Percentiles rank a stretch among this genome's conserved stretches.
Conservation (phyloP, 2,329 filamentous ascomycete genomes). For the Talaromyces marneffei region DNA sequence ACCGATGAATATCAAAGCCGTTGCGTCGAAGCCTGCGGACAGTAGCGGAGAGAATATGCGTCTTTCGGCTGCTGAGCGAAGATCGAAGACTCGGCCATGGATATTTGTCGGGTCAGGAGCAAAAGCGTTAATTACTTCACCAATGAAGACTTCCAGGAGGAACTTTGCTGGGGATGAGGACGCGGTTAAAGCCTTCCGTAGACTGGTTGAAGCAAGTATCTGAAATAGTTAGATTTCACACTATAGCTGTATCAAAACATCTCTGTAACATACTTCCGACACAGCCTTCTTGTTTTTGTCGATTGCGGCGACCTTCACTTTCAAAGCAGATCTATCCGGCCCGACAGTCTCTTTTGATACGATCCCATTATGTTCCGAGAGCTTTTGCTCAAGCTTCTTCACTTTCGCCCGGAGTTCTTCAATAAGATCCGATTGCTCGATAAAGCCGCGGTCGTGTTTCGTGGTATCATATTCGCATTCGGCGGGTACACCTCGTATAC, state of each 20-base stretch:
- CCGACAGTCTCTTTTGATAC: background rate
- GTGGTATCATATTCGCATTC: constrained; percentile 29
- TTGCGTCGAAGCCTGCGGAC: constrained; percentile 22
- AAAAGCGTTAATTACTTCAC: constrained; percentile 22
- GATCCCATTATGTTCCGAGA: constrained; percentile 14
- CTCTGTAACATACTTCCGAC: background rate
- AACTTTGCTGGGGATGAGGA: constrained; percentile 17
- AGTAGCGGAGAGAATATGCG: constrained; percentile 23
- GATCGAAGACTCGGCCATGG: constrained; percentile 20
- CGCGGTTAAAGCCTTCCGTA: constrained; percentile 15
- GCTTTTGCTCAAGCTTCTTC: constrained; percentile 19
- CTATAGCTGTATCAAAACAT: background rate
- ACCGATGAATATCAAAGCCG: constrained; percentile 22
- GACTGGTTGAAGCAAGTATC: constrained; percentile 6
- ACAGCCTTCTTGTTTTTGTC: background rate
- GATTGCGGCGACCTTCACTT: background rate
- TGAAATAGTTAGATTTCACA: background rate
- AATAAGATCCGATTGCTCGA: constrained; percentile 25
- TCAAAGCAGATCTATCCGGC: background rate
- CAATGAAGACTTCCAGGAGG: constrained; percentile 23
- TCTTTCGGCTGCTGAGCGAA: constrained; percentile 22
- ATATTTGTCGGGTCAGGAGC: constrained; percentile 17
- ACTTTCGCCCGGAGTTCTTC: constrained; percentile 23
- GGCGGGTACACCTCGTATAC: constrained; percentile 25
- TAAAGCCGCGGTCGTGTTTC: constrained; percentile 27